Conservation (phyloP, 257 asterid species). For the Solanum peruvianum region DNA sequence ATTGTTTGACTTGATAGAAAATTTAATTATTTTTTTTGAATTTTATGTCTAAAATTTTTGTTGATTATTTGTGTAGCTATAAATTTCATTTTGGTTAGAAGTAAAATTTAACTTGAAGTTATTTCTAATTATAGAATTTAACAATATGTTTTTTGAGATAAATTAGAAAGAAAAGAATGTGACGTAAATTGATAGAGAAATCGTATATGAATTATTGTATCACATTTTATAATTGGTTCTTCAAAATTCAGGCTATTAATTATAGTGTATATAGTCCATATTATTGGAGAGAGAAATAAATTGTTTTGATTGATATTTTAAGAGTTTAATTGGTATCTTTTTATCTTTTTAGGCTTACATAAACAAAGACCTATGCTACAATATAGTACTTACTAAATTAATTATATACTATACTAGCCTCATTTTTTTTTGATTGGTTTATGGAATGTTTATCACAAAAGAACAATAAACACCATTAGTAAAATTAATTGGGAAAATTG, state of each 20-base stretch:
- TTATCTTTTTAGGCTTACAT: not conserved
- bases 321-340: not conserved
- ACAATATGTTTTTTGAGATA: not conserved
- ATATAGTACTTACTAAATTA: not conserved
- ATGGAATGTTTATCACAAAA: not conserved
- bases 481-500: not conserved
- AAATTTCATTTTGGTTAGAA: not conserved
- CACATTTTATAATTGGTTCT: not conserved
- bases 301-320: not conserved
- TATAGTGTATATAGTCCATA: not conserved
- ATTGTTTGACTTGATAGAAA: not conserved
- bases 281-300: not conserved
- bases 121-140: not conserved
- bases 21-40: not conserved
- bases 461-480: not conserved
- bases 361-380: not conserved
- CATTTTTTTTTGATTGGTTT: not conserved
- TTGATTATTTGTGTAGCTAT: not conserved
- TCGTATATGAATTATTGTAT: not conserved
- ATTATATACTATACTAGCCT: not conserved
- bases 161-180: not conserved
- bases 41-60: not conserved
- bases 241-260: not conserved
- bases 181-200: not conserved
- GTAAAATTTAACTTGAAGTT: not conserved